Conservation (phyloP, 2,329 filamentous ascomycete genomes). For the Talaromyces sp. region DNA sequence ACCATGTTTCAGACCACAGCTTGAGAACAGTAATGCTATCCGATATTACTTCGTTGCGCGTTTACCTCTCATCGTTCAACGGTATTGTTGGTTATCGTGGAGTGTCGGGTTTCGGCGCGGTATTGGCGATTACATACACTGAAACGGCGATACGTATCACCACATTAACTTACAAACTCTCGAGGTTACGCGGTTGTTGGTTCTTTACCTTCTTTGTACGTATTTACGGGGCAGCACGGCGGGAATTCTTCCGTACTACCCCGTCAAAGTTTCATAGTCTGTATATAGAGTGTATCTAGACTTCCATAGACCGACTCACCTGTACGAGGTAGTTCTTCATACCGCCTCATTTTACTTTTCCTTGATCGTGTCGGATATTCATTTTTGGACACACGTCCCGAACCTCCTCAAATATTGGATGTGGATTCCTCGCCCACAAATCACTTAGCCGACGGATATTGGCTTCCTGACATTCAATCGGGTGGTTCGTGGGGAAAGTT, state of each 20-base stretch:
- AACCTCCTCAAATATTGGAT: not conserved
- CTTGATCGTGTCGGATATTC: not conserved
- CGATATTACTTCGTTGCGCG: not conserved
- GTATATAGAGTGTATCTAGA: not conserved
- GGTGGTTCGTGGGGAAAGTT: not conserved
- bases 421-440: not conserved
- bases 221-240: not conserved
- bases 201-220: not conserved
- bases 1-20: not conserved
- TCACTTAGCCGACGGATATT: not conserved
- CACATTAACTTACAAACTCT: not conserved
- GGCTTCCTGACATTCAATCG: not conserved
- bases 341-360: not conserved
- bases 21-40: not conserved
- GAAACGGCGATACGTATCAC: not conserved
- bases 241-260: not conserved
- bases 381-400: not conserved
- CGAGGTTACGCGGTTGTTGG: not conserved
- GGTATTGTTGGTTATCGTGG: not conserved
- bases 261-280: not conserved
- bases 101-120: conserved; percentile 2
- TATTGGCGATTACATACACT: not conserved
- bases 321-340: not conserved
- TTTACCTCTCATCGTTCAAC: not conserved
- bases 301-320: not conserved